Evolutionary conservation across 805 yeast genomes (phyloP).

Genomic region (Starmerella khaoyaiensis): DNA sequence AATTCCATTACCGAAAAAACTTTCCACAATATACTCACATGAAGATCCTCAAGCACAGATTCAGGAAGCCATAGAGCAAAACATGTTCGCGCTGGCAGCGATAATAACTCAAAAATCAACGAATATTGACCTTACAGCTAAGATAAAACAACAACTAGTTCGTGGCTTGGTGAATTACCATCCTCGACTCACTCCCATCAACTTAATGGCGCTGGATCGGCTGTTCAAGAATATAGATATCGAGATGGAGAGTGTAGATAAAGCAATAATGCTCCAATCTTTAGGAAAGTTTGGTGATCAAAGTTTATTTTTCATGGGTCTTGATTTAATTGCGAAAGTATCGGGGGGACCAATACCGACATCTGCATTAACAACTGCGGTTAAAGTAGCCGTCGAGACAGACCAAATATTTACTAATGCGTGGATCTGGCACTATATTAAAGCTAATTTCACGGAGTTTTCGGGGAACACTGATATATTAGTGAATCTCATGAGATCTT

Average conservation of each 20-base stretch:
- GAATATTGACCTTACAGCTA: neutral
- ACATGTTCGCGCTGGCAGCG: conserved; percentile 16
- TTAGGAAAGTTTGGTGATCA: conserved; percentile 11
- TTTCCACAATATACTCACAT: neutral
- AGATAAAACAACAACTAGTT: conserved; percentile 3
- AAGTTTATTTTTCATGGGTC: conserved; percentile 5
- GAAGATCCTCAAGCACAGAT: neutral
- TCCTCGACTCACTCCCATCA: conserved; percentile 16
- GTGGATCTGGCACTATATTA: conserved; percentile 11
- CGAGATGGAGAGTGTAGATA: conserved; percentile 12
- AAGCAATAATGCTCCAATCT: conserved; percentile 8
- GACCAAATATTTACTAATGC: conserved; percentile 1
- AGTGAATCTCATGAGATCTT: conserved; percentile 9
- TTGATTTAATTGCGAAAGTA: conserved; percentile 1
- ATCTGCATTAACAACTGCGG: conserved; percentile 8
- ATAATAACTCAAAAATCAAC: conserved; percentile 2
- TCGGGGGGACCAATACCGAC: conserved; percentile 14
- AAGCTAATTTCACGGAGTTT: conserved; percentile 1
- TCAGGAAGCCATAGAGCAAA: conserved; percentile 5
- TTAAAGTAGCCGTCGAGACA: conserved; percentile 3
- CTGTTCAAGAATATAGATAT: neutral
- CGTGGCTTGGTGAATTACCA: conserved; percentile 16
- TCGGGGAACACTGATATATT: conserved; percentile 8
- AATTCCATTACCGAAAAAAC: neutral
- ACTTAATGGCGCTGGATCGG: conserved; percentile 9